phyloP scores from a whole-genome alignment of 805 yeast species.

The Wickerhamiella australiensis region DNA sequence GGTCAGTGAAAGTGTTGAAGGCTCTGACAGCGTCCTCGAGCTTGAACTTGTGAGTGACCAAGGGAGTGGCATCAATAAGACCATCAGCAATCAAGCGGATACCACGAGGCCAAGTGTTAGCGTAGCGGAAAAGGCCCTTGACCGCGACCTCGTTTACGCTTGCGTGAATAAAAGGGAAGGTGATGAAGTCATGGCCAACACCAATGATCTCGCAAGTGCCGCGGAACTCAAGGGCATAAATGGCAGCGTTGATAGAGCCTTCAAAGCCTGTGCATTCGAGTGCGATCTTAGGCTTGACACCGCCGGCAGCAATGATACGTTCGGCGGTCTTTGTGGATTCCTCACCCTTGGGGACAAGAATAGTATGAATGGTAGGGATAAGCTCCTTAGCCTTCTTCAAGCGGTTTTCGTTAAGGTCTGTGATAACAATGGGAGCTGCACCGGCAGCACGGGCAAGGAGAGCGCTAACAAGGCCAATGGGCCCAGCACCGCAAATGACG shows the following conservation, averaged over 20 bases:
- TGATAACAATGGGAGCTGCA: slow-evolving; percentile 40
- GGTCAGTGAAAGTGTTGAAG: slow-evolving; percentile 33
- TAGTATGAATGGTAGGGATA: slow-evolving; percentile 38
- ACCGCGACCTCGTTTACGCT: slow-evolving; percentile 42
- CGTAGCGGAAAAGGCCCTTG: slow-evolving; percentile 42
- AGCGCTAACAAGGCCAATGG: slow-evolving; percentile 43
- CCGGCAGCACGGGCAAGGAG: slow-evolving; percentile 41
- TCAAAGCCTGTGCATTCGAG: slow-evolving; percentile 48
- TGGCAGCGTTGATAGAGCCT: slow-evolving; percentile 36
- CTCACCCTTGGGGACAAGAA: slow-evolving; percentile 34
- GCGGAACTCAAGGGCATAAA: slow-evolving; percentile 37
- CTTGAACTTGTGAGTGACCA: slow-evolving; percentile 39
- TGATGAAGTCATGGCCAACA: slow-evolving; percentile 38
- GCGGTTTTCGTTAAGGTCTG: slow-evolving; percentile 37
- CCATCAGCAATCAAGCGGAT: slow-evolving; percentile 38
- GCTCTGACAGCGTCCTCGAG: slow-evolving; percentile 40
- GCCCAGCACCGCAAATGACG: slow-evolving; percentile 45
- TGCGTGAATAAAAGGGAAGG: slow-evolving; percentile 44
- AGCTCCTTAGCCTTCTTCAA: slow-evolving; percentile 37
- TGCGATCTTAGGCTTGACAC: slow-evolving; percentile 34
- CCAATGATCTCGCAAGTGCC: slow-evolving; percentile 41
- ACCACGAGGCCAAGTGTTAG: slow-evolving; percentile 47
- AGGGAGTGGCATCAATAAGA: slow-evolving; percentile 34
- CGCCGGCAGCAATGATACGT: slow-evolving; percentile 31
- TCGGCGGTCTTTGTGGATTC: slow-evolving; percentile 27